These are phyloP conservation scores for Chlamydomonas eustigma DNA, from an alignment of 139 green algal genomes.

Conservation along the genomic window DNA sequence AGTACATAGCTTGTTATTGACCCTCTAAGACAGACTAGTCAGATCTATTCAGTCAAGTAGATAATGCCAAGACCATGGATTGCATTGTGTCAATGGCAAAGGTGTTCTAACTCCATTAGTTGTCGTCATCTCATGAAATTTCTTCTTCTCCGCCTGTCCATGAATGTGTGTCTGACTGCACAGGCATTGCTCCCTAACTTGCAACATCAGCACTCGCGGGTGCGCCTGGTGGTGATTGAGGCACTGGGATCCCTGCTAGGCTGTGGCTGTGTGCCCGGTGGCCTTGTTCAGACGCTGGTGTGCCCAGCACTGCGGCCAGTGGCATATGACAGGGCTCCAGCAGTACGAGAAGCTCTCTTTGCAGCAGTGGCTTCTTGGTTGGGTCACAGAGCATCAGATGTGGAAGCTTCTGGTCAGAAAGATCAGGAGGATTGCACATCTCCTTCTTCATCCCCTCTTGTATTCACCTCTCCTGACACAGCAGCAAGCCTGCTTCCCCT, in stretches of 20 bases:
- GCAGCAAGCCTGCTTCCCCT: slow-evolving; percentile 51
- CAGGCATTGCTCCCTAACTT: slow-evolving; percentile 38
- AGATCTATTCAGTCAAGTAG: no score
- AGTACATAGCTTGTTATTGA: no score
- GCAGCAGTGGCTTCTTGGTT: slow-evolving; percentile 50
- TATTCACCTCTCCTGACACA: neutral
- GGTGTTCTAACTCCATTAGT: no score
- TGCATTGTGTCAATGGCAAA: no score
- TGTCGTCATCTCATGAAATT: no score
- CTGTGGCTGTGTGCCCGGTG: slow-evolving; percentile 17
- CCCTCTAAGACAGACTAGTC: no score
- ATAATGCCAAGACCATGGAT: no score
- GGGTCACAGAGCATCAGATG: slow-evolving; percentile 10
- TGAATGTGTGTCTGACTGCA: neutral
- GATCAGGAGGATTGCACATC: neutral
- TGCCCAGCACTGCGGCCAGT: slow-evolving; percentile 41
- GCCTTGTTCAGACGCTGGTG: slow-evolving; percentile 12
- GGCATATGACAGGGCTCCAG: slow-evolving; percentile 43
- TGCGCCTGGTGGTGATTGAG: slow-evolving; percentile 39
- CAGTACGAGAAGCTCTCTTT: slow-evolving; percentile 52
- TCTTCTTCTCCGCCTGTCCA: no score
- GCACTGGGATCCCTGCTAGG: slow-evolving; percentile 17
- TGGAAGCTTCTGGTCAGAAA: no score
- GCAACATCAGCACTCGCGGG: slow-evolving; percentile 63
- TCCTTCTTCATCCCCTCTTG: neutral